Percentiles rank a stretch among this genome's conserved stretches.
These are phyloP conservation scores for Podospora pseudoanserina DNA, from an alignment of 495 filamentous ascomycete genomes.

Conservation along the genomic window DNA sequence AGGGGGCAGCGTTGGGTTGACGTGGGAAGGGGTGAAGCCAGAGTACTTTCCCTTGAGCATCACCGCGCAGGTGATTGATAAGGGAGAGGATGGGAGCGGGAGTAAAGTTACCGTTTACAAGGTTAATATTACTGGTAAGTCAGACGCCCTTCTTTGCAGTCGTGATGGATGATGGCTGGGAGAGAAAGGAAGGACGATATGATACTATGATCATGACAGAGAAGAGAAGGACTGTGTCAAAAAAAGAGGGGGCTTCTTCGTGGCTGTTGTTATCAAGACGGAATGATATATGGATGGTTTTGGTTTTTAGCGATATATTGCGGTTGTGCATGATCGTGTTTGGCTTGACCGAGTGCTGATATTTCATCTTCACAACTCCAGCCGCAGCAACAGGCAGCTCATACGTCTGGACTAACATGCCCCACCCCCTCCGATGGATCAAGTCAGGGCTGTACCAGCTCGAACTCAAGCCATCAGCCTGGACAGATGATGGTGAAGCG, in stretches of 20 bases:
- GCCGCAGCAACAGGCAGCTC: constrained; percentile 30
- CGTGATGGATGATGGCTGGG: too few species aligned
- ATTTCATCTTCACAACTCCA: constrained; percentile 13
- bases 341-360: background rate
- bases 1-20: constrained; percentile 25
- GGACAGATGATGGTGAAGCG: constrained; percentile 13
- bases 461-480: constrained; percentile 29
- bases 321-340: too few species aligned
- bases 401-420: constrained; percentile 35
- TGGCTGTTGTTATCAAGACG: too few species aligned
- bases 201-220: too few species aligned
- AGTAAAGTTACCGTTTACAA: constrained; percentile 29
- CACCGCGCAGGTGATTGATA: constrained; percentile 34
- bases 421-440: constrained; percentile 39
- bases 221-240: too few species aligned
- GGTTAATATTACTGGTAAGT: constrained; percentile 34
- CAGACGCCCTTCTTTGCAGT: too few species aligned
- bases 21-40: constrained; percentile 30
- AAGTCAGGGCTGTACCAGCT: constrained; percentile 38
- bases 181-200: too few species aligned
- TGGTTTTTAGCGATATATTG: too few species aligned
- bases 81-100: constrained; percentile 19
- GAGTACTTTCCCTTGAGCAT: constrained; percentile 32
- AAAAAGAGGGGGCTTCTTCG: too few species aligned
- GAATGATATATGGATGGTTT: too few species aligned